Evolutionary conservation across 2,329 filamentous ascomycete species (phyloP).

Genomic region (Pseudogymnoascus sp.): DNA sequence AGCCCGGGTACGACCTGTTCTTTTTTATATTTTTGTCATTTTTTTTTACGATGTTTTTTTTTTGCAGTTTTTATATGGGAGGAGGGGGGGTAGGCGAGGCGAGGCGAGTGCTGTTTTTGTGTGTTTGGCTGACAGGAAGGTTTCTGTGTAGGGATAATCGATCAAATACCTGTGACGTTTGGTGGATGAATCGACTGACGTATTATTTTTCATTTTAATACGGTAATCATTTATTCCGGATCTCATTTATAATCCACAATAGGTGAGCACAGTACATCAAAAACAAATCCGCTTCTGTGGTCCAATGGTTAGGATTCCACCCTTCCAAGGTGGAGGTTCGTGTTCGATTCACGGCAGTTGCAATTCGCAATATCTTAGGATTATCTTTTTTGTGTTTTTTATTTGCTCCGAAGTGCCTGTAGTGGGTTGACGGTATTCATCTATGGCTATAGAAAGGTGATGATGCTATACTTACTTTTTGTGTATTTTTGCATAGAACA

Average conservation of each 20-base stretch:
- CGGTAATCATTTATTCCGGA: no score
- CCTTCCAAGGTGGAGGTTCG: slow-evolving; percentile 10
- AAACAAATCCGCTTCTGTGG: slow-evolving; percentile 5
- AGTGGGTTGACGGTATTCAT: no score
- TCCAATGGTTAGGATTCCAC: slow-evolving; percentile 16
- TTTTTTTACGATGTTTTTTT: neutral
- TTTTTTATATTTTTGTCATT: no score
- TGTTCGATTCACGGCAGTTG: slow-evolving; percentile 11
- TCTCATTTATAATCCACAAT: neutral
- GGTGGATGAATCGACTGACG: neutral
- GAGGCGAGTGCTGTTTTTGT: neutral
- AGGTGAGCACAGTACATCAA: neutral
- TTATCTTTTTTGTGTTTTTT: neutral
- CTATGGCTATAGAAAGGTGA: neutral
- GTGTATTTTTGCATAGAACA: neutral
- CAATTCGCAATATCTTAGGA: neutral
- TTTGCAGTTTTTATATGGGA: no score
- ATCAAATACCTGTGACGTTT: neutral
- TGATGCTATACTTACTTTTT: neutral
- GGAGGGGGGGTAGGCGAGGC: neutral
- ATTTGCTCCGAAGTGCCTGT: neutral
- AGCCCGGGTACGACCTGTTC: slow-evolving; percentile 2
- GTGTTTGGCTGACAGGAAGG: no score
- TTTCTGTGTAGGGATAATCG: neutral
- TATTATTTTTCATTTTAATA: no score